Evolutionary conservation across 805 yeast genomes (phyloP).

Genomic region (Lachancea kluyveri): DNA sequence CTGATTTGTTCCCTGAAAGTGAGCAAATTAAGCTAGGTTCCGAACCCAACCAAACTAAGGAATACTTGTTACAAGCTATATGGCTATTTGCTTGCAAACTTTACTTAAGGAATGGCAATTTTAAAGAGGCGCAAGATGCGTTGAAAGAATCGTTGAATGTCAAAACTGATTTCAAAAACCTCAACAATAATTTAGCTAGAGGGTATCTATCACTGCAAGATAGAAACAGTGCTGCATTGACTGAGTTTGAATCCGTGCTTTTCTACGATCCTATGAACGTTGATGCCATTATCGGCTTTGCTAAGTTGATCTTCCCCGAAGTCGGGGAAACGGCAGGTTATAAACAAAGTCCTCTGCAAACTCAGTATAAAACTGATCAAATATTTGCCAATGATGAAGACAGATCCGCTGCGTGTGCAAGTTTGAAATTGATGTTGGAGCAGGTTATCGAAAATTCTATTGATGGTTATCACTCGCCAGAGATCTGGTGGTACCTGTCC

Average conservation of each 20-base stretch:
- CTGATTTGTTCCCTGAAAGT: constrained; percentile 37
- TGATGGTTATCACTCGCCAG: constrained; percentile 44
- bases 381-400: constrained; percentile 52
- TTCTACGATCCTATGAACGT: constrained; percentile 44
- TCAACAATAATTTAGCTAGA: constrained; percentile 22
- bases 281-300: constrained; percentile 49
- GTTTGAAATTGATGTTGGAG: constrained; percentile 40
- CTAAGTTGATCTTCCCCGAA: constrained; percentile 42
- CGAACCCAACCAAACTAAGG: constrained; percentile 21
- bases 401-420: constrained; percentile 51
- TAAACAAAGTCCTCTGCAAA: background rate
- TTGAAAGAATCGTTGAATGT: constrained; percentile 62
- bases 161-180: constrained; percentile 37
- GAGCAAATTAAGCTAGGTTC: constrained; percentile 10
- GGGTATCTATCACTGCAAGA: constrained; percentile 33
- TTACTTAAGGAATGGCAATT: constrained; percentile 49
- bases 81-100: constrained; percentile 74
- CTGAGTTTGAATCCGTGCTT: constrained; percentile 59
- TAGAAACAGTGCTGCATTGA: constrained; percentile 41
- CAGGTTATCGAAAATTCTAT: constrained; percentile 29
- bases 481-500: constrained; percentile 66
- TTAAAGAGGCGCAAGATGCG: constrained; percentile 62
- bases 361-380: background rate
- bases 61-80: constrained; percentile 46
- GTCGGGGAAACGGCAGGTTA: constrained; percentile 10